These are phyloP conservation scores for Lolium multiflorum DNA, from an alignment of 176 grass and related monocot genomes.

Conservation along the genomic window DNA sequence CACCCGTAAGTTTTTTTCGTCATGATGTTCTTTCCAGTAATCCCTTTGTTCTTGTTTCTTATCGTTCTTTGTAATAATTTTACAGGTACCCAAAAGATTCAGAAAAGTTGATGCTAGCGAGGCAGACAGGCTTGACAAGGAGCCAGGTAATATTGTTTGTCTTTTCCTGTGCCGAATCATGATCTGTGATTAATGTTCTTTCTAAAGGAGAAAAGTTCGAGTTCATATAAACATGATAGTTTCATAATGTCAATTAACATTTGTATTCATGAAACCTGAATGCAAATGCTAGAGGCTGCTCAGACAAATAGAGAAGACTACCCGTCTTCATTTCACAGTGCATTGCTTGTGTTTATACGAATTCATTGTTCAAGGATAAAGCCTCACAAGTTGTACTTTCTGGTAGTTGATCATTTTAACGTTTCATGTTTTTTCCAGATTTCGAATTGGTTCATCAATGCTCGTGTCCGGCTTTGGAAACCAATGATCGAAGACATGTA, in stretches of 20 bases:
- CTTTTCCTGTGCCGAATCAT: constrained; percentile 7
- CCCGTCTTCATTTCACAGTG: background rate
- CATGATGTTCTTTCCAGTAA: background rate
- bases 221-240: background rate
- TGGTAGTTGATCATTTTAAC: background rate
- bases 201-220: background rate
- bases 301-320: background rate
- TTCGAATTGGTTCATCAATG: constrained; percentile 99
- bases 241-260: background rate
- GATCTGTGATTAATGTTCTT: background rate
- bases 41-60: constrained; percentile 20
- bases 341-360: background rate
- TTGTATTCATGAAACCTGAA: constrained; percentile 1
- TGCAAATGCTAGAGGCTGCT: background rate
- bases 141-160: constrained; percentile 68
- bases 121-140: constrained; percentile 95
- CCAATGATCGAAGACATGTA: constrained; percentile 99
- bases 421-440: constrained; percentile 57
- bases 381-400: no score
- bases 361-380: no score
- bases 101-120: constrained; percentile 93
- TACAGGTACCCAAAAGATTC: constrained; percentile 98
- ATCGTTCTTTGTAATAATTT: constrained; percentile 25
- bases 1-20: constrained; percentile 71
- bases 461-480: constrained; percentile 96